A percentile compares a stretch with the other conserved stretches of the same genome.
phyloP scores from a whole-genome alignment of 768 basidiomycete genomes.

The Rickenella mellea region DNA sequence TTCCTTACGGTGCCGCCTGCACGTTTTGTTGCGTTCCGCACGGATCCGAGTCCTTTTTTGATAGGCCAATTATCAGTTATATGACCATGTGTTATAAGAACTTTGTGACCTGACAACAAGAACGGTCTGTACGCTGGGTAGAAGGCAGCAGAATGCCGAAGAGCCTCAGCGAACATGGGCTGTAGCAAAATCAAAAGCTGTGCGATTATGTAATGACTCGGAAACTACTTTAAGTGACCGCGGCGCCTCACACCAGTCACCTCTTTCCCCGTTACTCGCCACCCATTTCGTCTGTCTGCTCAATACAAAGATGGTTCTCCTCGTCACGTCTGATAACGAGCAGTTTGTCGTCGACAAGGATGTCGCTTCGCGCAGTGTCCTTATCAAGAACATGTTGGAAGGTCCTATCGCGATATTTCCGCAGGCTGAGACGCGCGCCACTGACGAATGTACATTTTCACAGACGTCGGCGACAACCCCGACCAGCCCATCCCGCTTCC shows the following conservation, averaged over 20 bases:
- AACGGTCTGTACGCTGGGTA: not conserved
- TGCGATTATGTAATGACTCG: not conserved
- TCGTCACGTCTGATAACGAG: conserved; percentile 93
- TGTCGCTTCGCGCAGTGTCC: conserved; percentile 88
- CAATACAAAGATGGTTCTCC: conserved; percentile 59
- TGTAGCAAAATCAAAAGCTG: not conserved
- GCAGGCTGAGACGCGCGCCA: conserved; percentile 4
- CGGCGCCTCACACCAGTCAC: conserved; percentile 1
- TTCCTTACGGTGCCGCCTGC: conserved; percentile 93
- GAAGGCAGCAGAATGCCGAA: not conserved
- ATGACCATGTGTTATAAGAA: not conserved
- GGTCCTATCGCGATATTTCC: conserved; percentile 39
- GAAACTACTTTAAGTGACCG: not conserved
- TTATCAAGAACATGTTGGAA: conserved; percentile 99
- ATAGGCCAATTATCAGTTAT: not conserved
- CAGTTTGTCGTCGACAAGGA: conserved; percentile 89
- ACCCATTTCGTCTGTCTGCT: conserved; percentile 4
- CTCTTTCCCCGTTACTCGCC: conserved; percentile 4
- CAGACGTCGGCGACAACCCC: conserved; percentile 91
- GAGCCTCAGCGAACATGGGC: not conserved
- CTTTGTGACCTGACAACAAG: not conserved
- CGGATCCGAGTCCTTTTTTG: conserved; percentile 40
- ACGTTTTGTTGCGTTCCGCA: conserved; percentile 92
- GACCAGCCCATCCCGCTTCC: conserved; percentile 93
- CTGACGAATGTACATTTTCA: conserved; percentile 1